phyloP scores from a whole-genome alignment of 1,139 yeast species.

The Candida tropicalis region DNA sequence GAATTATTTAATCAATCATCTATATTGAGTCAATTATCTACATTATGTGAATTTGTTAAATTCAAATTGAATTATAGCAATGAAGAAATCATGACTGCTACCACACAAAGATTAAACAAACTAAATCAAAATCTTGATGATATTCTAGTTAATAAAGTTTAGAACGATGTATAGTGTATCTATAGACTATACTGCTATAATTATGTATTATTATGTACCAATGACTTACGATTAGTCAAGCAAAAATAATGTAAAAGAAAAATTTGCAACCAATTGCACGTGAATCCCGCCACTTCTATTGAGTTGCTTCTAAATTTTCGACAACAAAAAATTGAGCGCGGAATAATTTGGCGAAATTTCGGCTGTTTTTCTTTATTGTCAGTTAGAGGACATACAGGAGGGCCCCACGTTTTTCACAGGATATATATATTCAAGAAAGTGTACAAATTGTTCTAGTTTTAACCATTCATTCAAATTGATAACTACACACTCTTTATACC shows the following conservation, averaged over 20 bases:
- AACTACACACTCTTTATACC: too few species aligned
- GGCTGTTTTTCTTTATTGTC: not conserved
- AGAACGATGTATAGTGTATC: not conserved
- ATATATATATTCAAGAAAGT: too few species aligned
- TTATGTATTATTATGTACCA: constrained; percentile 3
- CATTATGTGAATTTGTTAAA: constrained; percentile 23
- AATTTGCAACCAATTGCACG: constrained; percentile 1
- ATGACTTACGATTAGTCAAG: too few species aligned
- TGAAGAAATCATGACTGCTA: constrained; percentile 18
- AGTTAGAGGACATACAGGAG: too few species aligned
- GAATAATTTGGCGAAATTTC: too few species aligned
- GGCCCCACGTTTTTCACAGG: too few species aligned
- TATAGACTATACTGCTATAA: not conserved
- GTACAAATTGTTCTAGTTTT: too few species aligned
- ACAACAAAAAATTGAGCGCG: not conserved
- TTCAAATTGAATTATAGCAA: constrained; percentile 20
- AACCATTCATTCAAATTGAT: not conserved
- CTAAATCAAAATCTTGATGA: constrained; percentile 24
- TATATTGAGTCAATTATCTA: constrained; percentile 20
- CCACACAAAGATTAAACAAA: constrained; percentile 22
- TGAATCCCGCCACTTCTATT: not conserved
- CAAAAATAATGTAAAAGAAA: not conserved
- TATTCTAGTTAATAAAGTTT: constrained; percentile 12
- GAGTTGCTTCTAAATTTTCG: not conserved
- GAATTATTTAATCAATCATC: constrained; percentile 16